A percentile compares a stretch with the other conserved stretches of the same genome.
Evolutionary conservation across 2,329 filamentous ascomycete species (phyloP).

Genomic region (Fusarium paranaense): DNA sequence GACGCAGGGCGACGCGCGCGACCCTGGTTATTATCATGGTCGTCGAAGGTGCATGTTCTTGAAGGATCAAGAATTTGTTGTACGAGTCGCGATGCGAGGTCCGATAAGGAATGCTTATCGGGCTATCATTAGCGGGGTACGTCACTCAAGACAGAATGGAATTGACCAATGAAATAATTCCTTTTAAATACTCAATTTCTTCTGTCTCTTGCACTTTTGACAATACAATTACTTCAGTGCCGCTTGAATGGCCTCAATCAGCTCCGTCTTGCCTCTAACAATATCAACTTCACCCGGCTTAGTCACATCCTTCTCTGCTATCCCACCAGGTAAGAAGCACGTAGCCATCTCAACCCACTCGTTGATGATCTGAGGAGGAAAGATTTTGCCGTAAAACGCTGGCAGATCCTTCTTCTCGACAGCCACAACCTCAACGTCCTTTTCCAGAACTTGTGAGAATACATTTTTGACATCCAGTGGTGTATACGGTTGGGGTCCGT

Average conservation of each 20-base stretch:
- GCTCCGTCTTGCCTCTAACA: constrained; percentile 34
- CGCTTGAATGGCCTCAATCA: constrained; percentile 29
- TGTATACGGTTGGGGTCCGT: constrained; percentile 45
- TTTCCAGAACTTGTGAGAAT: constrained; percentile 43
- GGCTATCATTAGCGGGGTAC: neutral
- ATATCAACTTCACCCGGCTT: constrained; percentile 26
- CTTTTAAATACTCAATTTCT: neutral
- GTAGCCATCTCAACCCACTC: constrained; percentile 48
- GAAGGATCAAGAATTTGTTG: neutral
- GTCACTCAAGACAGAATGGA: constrained; percentile 17
- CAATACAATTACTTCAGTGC: neutral
- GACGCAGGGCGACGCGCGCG: neutral
- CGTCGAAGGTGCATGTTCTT: neutral
- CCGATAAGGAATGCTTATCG: constrained; percentile 3
- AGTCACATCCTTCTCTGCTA: constrained; percentile 30
- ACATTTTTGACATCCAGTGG: constrained; percentile 45
- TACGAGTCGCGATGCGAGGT: constrained; percentile 1
- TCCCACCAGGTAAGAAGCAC: constrained; percentile 45
- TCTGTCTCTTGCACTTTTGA: neutral
- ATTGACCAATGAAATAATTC: neutral
- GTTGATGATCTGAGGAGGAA: constrained; percentile 39
- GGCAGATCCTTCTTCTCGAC: constrained; percentile 42
- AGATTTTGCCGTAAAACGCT: constrained; percentile 33
- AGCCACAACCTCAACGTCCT: constrained; percentile 41
- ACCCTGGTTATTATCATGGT: neutral